These are phyloP conservation scores for Penicillium sp. DNA, from an alignment of 2,329 filamentous ascomycete species.

Conservation along the genomic window DNA sequence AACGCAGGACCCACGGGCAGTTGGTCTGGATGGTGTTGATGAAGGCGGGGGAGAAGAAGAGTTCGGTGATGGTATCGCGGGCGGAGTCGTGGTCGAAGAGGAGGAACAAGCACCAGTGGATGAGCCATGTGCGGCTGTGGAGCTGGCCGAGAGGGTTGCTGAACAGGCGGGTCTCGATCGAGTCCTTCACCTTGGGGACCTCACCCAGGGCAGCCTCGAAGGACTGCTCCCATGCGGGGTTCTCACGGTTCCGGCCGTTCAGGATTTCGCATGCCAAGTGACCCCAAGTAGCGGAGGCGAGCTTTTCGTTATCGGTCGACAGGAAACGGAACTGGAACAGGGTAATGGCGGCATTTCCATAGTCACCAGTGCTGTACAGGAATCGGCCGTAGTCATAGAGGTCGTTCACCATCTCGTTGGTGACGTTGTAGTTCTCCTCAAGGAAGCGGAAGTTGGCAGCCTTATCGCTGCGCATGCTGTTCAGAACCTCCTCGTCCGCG, in stretches of 20 bases:
- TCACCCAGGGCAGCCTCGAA: conserved; percentile 95
- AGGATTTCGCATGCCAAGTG: conserved; percentile 96
- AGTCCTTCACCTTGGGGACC: conserved; percentile 83
- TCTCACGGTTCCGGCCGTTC: conserved; percentile 61
- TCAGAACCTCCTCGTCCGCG: conserved; percentile 84
- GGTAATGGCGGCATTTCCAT: conserved; percentile 82
- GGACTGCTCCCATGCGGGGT: neutral
- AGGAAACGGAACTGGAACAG: conserved; percentile 98
- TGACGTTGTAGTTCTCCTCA: conserved; percentile 94
- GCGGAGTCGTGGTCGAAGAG: conserved; percentile 96
- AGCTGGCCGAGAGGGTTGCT: conserved; percentile 95
- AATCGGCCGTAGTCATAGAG: conserved; percentile 96
- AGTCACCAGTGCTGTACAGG: conserved; percentile 96
- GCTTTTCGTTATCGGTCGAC: conserved; percentile 98
- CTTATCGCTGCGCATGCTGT: conserved; percentile 91
- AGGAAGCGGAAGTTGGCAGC: conserved; percentile 97
- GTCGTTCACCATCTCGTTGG: conserved; percentile 90
- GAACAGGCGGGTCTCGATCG: conserved; percentile 91
- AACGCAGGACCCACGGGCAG: conserved; percentile 94
- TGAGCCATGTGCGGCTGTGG: conserved; percentile 92
- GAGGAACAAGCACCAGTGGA: conserved; percentile 98
- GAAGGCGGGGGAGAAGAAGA: conserved; percentile 95
- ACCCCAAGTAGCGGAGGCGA: conserved; percentile 92
- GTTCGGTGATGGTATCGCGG: conserved; percentile 85
- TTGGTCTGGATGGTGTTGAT: conserved; percentile 99